Percentiles rank a stretch among this genome's conserved stretches.
These are phyloP conservation scores for Yarrowia porcina DNA, from an alignment of 805 yeast genomes.

Conservation along the genomic window DNA sequence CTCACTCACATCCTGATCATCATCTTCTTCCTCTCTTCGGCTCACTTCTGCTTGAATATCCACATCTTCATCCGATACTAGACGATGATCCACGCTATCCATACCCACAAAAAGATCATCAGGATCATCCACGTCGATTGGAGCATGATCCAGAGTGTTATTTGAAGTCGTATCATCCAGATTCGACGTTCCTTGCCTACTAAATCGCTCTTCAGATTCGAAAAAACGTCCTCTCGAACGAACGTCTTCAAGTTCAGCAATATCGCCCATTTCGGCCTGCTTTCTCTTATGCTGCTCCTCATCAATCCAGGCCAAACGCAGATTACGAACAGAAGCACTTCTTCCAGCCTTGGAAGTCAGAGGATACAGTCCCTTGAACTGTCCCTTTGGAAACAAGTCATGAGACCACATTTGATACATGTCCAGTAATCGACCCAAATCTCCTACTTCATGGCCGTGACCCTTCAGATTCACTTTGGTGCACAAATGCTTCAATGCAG, in stretches of 20 bases:
- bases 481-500: conserved; percentile 47
- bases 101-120: conserved; percentile 21
- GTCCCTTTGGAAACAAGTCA: conserved; percentile 72
- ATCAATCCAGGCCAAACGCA: conserved; percentile 1
- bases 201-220: not conserved
- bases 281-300: not conserved
- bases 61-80: conserved; percentile 4
- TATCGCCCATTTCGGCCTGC: not conserved
- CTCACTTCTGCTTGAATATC: not conserved
- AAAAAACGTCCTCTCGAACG: not conserved
- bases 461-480: conserved; percentile 40
- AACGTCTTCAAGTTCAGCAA: not conserved
- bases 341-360: conserved; percentile 43
- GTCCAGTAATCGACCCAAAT: conserved; percentile 49
- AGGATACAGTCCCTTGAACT: conserved; percentile 63
- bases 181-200: no score
- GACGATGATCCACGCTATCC: conserved; percentile 10
- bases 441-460: conserved; percentile 48
- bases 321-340: not conserved
- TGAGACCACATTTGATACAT: conserved; percentile 76
- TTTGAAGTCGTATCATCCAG: no score
- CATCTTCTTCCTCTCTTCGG: not conserved
- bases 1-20: not conserved
- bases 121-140: not conserved
- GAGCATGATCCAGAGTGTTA: no score